Conservation (phyloP, 2,329 filamentous ascomycete species). For the Ophiocordyceps sinensis region DNA sequence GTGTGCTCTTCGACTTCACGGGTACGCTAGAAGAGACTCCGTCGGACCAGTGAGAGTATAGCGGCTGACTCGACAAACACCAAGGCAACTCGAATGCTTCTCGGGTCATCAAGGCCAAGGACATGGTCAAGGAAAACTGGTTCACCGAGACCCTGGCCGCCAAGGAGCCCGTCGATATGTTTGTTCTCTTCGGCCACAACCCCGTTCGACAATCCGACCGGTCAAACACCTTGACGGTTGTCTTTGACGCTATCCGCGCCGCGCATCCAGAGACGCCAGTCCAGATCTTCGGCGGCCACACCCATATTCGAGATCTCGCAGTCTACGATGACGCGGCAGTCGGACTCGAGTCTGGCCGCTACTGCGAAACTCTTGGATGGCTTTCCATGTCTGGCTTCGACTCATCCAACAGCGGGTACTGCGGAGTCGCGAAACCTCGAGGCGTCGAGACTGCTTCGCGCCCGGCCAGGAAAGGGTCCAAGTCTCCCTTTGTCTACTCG, state of each 20-base stretch:
- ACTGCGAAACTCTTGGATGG: slow-evolving; percentile 57
- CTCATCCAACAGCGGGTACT: slow-evolving; percentile 26
- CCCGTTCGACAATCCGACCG: slow-evolving; percentile 31
- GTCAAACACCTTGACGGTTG: slow-evolving; percentile 25
- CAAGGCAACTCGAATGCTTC: slow-evolving; percentile 45
- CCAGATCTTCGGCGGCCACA: slow-evolving; percentile 51
- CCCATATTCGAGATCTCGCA: slow-evolving; percentile 49
- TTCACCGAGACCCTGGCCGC: slow-evolving; percentile 42
- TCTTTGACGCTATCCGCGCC: slow-evolving; percentile 44
- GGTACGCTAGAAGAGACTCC: slow-evolving; percentile 18
- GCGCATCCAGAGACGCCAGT: slow-evolving; percentile 42
- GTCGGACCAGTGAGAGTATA: not conserved
- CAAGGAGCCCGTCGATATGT: slow-evolving; percentile 43
- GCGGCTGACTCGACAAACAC: not conserved
- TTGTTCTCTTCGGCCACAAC: slow-evolving; percentile 50
- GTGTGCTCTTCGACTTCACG: slow-evolving; percentile 30
- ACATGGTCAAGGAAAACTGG: slow-evolving; percentile 40
- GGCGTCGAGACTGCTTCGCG: slow-evolving; percentile 24
- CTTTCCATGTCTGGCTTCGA: slow-evolving; percentile 47
- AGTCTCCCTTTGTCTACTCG: slow-evolving; percentile 30
- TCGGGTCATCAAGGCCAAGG: slow-evolving; percentile 40
- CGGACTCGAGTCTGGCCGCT: slow-evolving; percentile 47
- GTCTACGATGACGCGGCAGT: slow-evolving; percentile 48
- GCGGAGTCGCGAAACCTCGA: slow-evolving; percentile 17
- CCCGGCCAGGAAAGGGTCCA: slow-evolving; percentile 21